phyloP scores from a whole-genome alignment of 1,284 basidiomycete genomes.

The Cystobasidium slooffiae region DNA sequence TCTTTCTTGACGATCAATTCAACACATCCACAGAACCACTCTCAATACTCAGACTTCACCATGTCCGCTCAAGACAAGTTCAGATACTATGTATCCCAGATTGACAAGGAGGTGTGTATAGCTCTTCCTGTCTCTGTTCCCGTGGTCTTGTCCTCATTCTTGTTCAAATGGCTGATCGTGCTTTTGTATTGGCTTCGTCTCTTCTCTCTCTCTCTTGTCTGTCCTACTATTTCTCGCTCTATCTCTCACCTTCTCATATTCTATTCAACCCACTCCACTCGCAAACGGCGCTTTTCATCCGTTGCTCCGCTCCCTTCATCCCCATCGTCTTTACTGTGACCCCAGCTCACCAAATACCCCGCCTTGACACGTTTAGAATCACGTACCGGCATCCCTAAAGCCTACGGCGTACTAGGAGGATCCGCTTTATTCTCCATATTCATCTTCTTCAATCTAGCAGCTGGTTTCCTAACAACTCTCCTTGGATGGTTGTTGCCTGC shows the following conservation, averaged over 20 bases:
- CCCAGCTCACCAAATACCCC: conserved; percentile 86
- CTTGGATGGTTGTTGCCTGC: conserved; percentile 82
- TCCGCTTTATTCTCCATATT: conserved; percentile 64
- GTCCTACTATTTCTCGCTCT: background rate
- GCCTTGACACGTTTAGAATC: conserved; percentile 80
- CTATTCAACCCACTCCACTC: no score
- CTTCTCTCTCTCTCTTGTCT: background rate
- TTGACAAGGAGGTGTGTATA: conserved; percentile 52
- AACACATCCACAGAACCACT: conserved; percentile 1
- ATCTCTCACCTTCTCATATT: background rate
- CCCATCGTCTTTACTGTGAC: background rate
- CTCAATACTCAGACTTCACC: conserved; percentile 7
- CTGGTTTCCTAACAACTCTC: conserved; percentile 78
- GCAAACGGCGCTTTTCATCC: no score
- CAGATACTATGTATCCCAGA: conserved; percentile 53
- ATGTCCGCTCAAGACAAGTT: conserved; percentile 53
- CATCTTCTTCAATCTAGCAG: conserved; percentile 80
- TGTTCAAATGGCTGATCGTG: no score
- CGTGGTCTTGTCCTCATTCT: background rate
- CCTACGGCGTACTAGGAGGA: conserved; percentile 80
- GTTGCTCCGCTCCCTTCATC: no score
- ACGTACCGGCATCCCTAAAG: conserved; percentile 89
- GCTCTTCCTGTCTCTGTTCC: background rate
- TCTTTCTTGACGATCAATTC: background rate
- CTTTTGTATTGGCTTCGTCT: background rate